phyloP scores from a whole-genome alignment of 2,329 filamentous ascomycete genomes.

The Neopestalotiopsis sp. region DNA sequence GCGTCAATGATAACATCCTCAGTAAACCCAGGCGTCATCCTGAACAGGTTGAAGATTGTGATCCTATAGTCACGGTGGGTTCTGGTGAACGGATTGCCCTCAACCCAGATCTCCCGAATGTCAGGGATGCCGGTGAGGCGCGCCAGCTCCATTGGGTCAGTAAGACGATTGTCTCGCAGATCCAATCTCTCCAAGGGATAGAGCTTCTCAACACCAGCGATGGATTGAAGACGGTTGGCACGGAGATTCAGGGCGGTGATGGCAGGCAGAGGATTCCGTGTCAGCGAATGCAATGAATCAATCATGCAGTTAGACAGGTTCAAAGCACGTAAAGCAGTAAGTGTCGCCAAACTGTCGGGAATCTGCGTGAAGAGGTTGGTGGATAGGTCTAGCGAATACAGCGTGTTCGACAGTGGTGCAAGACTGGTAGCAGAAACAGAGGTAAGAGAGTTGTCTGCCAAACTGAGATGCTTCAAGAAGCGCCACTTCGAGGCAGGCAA shows the following conservation, averaged over 20 bases:
- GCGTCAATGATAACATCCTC: conserved; percentile 92
- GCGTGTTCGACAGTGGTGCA: conserved; percentile 80
- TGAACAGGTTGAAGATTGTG: conserved; percentile 95
- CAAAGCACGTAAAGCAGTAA: conserved; percentile 87
- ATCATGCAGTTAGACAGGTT: conserved; percentile 99
- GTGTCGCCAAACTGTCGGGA: conserved; percentile 84
- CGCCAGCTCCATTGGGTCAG: conserved; percentile 90
- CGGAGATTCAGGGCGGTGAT: conserved; percentile 93
- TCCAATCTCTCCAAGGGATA: conserved; percentile 89
- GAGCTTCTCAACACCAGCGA: conserved; percentile 88
- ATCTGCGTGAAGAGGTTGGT: conserved; percentile 93
- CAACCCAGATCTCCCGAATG: conserved; percentile 89
- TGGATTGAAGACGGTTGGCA: conserved; percentile 82
- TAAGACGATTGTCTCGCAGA: conserved; percentile 85
- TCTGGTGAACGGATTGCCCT: conserved; percentile 89
- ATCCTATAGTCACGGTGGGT: conserved; percentile 86
- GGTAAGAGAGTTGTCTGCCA: conserved; percentile 90
- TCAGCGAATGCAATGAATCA: conserved; percentile 85
- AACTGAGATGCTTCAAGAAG: conserved; percentile 87
- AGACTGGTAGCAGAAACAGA: conserved; percentile 78
- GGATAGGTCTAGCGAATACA: conserved; percentile 92
- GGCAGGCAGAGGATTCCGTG: conserved; percentile 84
- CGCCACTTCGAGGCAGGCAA: conserved; percentile 91
- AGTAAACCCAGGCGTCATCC: conserved; percentile 84
- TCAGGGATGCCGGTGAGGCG: conserved; percentile 89